phyloP scores from a whole-genome alignment of 1,284 basidiomycete species.

The Athelia psychrophila region DNA sequence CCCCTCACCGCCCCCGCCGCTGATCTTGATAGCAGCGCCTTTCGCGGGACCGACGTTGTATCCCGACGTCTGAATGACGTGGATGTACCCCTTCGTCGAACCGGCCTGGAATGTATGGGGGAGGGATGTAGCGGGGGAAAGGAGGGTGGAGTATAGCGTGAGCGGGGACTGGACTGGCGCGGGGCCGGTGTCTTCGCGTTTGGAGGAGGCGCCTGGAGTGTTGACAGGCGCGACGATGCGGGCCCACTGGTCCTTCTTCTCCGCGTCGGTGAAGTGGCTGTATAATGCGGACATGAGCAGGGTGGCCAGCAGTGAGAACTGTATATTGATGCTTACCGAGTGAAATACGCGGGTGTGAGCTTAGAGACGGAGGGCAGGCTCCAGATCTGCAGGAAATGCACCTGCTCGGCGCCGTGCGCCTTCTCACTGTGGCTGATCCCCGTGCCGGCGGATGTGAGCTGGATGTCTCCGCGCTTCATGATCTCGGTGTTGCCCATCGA shows the following conservation, averaged over 20 bases:
- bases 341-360: constrained; percentile 77
- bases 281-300: background rate
- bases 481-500: constrained; percentile 89
- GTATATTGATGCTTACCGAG: constrained; percentile 42
- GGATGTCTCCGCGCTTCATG: constrained; percentile 84
- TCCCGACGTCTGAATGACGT: constrained; percentile 74
- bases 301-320: background rate
- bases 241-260: constrained; percentile 72
- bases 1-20: constrained; percentile 37
- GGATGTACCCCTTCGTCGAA: constrained; percentile 59
- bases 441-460: constrained; percentile 88
- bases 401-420: constrained; percentile 52
- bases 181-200: constrained; percentile 69
- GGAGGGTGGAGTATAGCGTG: constrained; percentile 63
- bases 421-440: constrained; percentile 86
- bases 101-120: constrained; percentile 42
- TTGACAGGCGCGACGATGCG: constrained; percentile 70
- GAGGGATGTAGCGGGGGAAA: constrained; percentile 53
- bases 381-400: constrained; percentile 92
- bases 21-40: constrained; percentile 49
- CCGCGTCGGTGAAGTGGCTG: constrained; percentile 77
- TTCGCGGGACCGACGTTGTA: constrained; percentile 56
- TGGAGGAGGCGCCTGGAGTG: constrained; percentile 49
- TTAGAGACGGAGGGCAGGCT: constrained; percentile 56
- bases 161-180: constrained; percentile 69